phyloP scores from a whole-genome alignment of 2,329 filamentous ascomycete genomes.

The Trichoderma hamatum region DNA sequence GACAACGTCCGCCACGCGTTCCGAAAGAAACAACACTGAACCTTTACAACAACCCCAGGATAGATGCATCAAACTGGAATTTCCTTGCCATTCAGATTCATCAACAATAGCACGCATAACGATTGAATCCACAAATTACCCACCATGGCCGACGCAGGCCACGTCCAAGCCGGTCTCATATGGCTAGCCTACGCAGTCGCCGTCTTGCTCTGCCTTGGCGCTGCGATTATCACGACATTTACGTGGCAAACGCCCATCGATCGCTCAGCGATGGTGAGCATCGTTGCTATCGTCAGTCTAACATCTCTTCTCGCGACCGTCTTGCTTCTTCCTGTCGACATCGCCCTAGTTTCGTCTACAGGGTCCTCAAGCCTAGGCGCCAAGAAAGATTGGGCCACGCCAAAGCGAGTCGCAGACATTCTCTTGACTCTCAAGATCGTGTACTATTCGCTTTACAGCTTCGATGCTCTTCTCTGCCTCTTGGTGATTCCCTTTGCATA shows the following conservation, averaged over 20 bases:
- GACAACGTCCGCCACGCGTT: constrained; percentile 21
- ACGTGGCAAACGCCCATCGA: constrained; percentile 90
- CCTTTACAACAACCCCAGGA: not conserved
- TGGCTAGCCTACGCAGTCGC: constrained; percentile 92
- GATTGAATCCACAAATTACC: constrained; percentile 1
- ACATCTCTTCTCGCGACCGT: constrained; percentile 89
- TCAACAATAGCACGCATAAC: not conserved
- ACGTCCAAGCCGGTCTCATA: constrained; percentile 87
- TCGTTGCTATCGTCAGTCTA: constrained; percentile 83
- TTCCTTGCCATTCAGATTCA: not conserved
- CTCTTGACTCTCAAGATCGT: constrained; percentile 80
- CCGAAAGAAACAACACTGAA: constrained; percentile 19
- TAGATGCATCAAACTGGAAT: not conserved
- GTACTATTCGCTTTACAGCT: constrained; percentile 90
- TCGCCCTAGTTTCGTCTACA: constrained; percentile 91
- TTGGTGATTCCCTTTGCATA: constrained; percentile 93
- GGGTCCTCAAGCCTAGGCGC: constrained; percentile 72
- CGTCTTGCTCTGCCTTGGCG: constrained; percentile 72
- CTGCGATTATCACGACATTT: constrained; percentile 84
- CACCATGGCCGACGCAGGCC: constrained; percentile 52
- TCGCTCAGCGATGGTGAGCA: constrained; percentile 77
- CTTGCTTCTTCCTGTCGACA: constrained; percentile 89
- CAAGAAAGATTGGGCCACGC: constrained; percentile 95
- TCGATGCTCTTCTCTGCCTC: constrained; percentile 88
- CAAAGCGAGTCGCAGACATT: constrained; percentile 76